phyloP scores from a whole-genome alignment of 2,329 filamentous ascomycete genomes.

The Trichoderma atroviride region DNA sequence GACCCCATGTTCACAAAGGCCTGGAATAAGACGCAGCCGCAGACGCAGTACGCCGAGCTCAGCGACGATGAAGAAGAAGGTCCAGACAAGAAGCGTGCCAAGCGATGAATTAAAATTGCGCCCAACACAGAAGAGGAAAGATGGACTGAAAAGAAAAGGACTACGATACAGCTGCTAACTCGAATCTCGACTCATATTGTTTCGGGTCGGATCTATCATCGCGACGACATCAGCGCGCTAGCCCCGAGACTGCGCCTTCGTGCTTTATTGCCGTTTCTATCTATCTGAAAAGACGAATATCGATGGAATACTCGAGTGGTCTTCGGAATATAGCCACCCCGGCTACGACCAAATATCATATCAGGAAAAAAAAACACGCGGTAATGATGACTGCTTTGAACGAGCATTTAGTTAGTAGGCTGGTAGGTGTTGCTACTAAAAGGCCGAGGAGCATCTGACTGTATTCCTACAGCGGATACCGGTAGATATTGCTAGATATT shows the following conservation, averaged over 20 bases:
- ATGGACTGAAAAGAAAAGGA: neutral
- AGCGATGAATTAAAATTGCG: conserved; percentile 49
- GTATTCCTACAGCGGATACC: neutral
- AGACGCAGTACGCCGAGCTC: conserved; percentile 85
- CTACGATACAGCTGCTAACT: neutral
- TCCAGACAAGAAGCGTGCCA: conserved; percentile 67
- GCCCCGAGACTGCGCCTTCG: neutral
- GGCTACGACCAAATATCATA: neutral
- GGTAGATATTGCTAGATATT: neutral
- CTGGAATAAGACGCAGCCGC: conserved; percentile 89
- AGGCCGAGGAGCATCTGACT: neutral
- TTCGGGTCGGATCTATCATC: neutral
- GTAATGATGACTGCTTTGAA: neutral
- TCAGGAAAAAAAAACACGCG: neutral
- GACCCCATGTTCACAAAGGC: conserved; percentile 94
- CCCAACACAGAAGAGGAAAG: neutral
- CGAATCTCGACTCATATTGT: neutral
- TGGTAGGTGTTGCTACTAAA: neutral
- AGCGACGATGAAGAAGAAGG: conserved; percentile 80
- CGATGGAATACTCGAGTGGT: neutral
- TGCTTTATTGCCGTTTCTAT: neutral
- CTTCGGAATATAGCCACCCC: neutral
- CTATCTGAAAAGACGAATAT: neutral
- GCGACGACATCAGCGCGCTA: neutral
- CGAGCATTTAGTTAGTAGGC: neutral